Base-by-base conservation (phyloP, 1,284 basidiomycete species). In the Pulveroboletus sp. region DNA sequence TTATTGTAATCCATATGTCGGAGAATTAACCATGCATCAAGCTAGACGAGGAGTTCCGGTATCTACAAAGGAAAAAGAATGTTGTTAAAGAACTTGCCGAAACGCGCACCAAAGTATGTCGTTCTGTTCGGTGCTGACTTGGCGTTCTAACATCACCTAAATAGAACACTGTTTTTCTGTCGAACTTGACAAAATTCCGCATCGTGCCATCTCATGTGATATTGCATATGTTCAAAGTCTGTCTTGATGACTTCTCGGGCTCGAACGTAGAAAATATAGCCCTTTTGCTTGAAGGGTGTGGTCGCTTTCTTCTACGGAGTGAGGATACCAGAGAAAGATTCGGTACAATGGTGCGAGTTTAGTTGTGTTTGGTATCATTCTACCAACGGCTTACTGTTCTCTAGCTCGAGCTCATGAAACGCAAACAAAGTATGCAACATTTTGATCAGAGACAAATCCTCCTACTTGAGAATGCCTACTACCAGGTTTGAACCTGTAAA, bases 381-480 rank as follows among this genome's bases (percentile, higher is more conserved):
- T 31, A 10, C 49, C 44, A 28, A 42, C 2, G 7, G 22, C 64
- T 63, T 42, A 57, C 38, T 35, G 11, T 58, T 48, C 44, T 61
- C 56, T 60, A 96, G 91, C 80, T 99, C 46, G 96, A 99, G 66
- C 80, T 96, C 44, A 92, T 98, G 89, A 84, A 92, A 56, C 85
- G 96, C 48, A 99, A 99, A 76, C 94, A 98, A 77, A 89, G 81
- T 53, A 84, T 93, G 73, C 89, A 92, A 62, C 94, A 98, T 68
- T 85, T 99, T 40, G 96, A 99, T 73, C 89, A 93, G 67, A 81
- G 95, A 14, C 94, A 97, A 66, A 78, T 89, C 6, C 80, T 98
- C 28, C 77, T 98, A 63, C 83, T 99, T 31, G 97, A 99, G 74
- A 99, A 99, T 71, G 97, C 97, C 0, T 99, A 98, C 74, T 99